Evolutionary conservation across 805 yeast species (phyloP), one percentile per base, ranked within the genome.

Genomic region (Candida andamanensis): DNA sequence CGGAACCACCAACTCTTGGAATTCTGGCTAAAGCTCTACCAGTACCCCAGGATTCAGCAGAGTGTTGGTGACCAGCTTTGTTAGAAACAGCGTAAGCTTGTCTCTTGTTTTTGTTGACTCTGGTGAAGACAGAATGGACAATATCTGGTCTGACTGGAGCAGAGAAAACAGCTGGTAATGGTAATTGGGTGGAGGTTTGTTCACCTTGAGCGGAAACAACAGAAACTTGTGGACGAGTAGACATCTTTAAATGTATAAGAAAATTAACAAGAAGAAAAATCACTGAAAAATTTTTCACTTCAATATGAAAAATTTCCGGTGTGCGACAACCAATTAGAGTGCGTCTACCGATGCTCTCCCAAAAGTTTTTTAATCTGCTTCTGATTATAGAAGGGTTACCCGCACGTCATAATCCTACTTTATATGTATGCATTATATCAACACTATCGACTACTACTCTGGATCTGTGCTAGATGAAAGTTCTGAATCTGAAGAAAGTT

Each of bases 1-100:
- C 98, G 69, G 95, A 89, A 78, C 98, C 98, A 76, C 96, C 96
- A 68, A 92, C 97, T 82, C 98, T 89, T 79, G 98, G 98, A 72
- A 92, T 90, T 81, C 98, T 90, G 76, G 98, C 97, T 66, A 92
- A 96, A 74, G 98, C 98, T 80, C 98, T 89, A 80, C 98, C 98
- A 60, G 98, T 92, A 87, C 98, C 98, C 98, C 98, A 92, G 49
- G 98, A 92, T 77, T 87, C 97, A 69, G 98, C 98, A 48, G 97
- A 90, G 74, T 97, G 89, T 78, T 92, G 97, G 82, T 86, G 95
- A 78, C 98, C 98, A 64, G 98, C 98, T 76, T 87, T 85, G 69
- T 80, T 87, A 58, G 97, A 82, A 58, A 92, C 98, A 68, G 99
- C 96, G 83, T 92, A 92, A 72, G 99, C 97, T 78, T 92, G 99